phyloP scores from a whole-genome alignment of 352 stramenopile species.

The Pythium chondricola region DNA sequence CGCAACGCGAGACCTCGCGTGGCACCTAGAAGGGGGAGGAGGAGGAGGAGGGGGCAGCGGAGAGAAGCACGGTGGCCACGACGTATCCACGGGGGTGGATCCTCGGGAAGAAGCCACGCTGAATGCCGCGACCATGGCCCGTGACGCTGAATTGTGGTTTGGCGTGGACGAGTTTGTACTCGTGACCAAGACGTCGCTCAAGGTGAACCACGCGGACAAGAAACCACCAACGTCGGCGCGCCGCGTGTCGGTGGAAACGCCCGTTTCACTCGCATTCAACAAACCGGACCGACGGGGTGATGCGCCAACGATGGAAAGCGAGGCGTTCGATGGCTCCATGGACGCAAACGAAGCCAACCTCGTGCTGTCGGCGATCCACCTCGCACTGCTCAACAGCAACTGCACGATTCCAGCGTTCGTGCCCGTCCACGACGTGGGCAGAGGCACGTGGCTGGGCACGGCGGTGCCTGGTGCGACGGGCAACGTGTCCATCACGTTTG shows the following conservation, averaged over 20 bases:
- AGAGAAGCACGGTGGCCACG: background rate
- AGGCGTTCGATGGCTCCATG: slow-evolving; percentile 25
- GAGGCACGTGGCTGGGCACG: slow-evolving; percentile 58
- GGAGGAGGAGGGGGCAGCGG: background rate
- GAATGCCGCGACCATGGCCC: slow-evolving; percentile 22
- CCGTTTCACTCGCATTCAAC: no score
- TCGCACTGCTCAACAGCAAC: slow-evolving; percentile 76
- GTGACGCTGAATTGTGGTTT: slow-evolving; percentile 58
- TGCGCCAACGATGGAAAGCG: slow-evolving; percentile 8
- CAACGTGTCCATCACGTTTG: slow-evolving; percentile 71
- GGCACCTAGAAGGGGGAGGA: slow-evolving; percentile 1
- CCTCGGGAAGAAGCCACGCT: no score
- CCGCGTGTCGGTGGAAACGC: no score
- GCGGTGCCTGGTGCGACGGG: slow-evolving; percentile 62
- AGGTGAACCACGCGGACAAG: slow-evolving; percentile 10
- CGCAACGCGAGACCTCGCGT: slow-evolving; percentile 33
- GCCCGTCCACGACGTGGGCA: slow-evolving; percentile 42
- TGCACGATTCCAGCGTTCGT: slow-evolving; percentile 79
- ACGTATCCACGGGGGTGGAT: background rate
- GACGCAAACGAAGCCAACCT: slow-evolving; percentile 61
- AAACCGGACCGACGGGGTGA: slow-evolving; percentile 1
- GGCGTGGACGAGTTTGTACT: slow-evolving; percentile 67
- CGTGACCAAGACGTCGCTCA: slow-evolving; percentile 34
- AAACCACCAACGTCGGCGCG: slow-evolving; percentile 6
- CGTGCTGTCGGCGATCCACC: slow-evolving; percentile 60